Evolutionary conservation across 768 basidiomycete species (phyloP), one percentile per base, ranked within the genome.

Genomic region (Leccinum fibrillosum): DNA sequence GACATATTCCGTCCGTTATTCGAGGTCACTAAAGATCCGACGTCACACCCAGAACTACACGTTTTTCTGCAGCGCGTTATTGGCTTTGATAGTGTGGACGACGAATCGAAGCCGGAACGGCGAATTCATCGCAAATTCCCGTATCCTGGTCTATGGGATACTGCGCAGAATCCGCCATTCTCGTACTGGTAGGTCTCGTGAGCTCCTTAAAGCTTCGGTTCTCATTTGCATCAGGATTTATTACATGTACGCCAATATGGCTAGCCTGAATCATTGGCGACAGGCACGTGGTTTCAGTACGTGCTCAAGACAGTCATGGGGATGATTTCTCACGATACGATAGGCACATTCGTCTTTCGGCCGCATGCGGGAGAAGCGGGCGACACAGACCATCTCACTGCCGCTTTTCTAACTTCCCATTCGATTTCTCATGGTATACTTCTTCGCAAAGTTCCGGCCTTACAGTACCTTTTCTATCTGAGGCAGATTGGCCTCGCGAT

Each of bases 391-490:
- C 97, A 99, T 71, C 82, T 99, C 11, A 92, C 95, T 0, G 93
- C 97, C 2, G 91, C 96, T 2, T 99, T 94, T 83, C 80, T 99
- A 23, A 94, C 94, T 1, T 90, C 95, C 2, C 96, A 98, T 69
- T 98, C 95, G 1, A 98, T 99, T 69, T 98, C 97, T 10, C 97
- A 99, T 67, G 97, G 97, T n/a, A 99, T 99, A 72, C 79, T 98
- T 19, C 82, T 99, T 9, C 89, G 97, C 58, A 99, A 99, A 74
- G 96, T 99, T 5, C 97, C 97, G 0, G 95, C 95, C 1, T 76
- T 99, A 49, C 94, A 96, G 68, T 99, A 99, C 70, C 83, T 99
- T 13, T 99, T 94, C 76, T 99, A 98, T 72, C 80, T 99, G 62
- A 95, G 93, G 75, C 97, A 98, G 76, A 98, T 98, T 61, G 96